A percentile compares a stretch with the other conserved stretches of the same genome.
Conservation (phyloP, 1,284 basidiomycete species). For the Erythrobasidium hasegawianum region DNA sequence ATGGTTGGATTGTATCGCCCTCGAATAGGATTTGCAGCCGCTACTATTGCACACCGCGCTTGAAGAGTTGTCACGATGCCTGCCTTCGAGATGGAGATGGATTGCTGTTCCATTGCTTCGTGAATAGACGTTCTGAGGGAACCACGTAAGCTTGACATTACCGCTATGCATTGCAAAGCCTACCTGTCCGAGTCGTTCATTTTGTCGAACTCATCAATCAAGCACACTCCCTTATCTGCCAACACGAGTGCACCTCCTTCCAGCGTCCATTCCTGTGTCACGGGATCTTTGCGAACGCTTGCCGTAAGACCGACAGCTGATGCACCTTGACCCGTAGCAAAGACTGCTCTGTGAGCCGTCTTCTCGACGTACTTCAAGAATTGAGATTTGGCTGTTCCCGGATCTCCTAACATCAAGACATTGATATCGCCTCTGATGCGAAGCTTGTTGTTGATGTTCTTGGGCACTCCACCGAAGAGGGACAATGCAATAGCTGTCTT, state of each 20-base stretch:
- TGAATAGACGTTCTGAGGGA: conserved; percentile 82
- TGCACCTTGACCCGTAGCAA: conserved; percentile 96
- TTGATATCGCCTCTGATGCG: conserved; percentile 97
- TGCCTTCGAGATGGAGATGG: conserved; percentile 98
- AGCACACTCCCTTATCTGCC: conserved; percentile 96
- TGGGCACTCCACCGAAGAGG: conserved; percentile 86
- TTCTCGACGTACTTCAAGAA: conserved; percentile 99
- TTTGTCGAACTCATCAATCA: conserved; percentile 99
- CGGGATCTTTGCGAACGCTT: conserved; percentile 93
- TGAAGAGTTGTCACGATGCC: conserved; percentile 96
- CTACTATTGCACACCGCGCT: conserved; percentile 93
- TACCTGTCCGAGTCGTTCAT: conserved; percentile 82
- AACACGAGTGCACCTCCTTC: conserved; percentile 96
- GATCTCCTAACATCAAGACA: conserved; percentile 89
- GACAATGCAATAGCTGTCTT: conserved; percentile 95
- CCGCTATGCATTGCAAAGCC: background rate
- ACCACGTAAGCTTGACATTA: background rate
- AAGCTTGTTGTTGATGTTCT: conserved; percentile 95
- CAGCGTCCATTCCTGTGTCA: conserved; percentile 96
- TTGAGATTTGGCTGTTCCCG: conserved; percentile 97
- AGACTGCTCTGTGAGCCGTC: conserved; percentile 95
- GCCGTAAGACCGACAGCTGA: conserved; percentile 97
- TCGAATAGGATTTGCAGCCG: conserved; percentile 94
- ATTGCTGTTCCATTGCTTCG: conserved; percentile 99
- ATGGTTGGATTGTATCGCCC: conserved; percentile 96